Evolutionary conservation across 1,284 basidiomycete species (phyloP).

Genomic region (Ustilago trichophora): DNA sequence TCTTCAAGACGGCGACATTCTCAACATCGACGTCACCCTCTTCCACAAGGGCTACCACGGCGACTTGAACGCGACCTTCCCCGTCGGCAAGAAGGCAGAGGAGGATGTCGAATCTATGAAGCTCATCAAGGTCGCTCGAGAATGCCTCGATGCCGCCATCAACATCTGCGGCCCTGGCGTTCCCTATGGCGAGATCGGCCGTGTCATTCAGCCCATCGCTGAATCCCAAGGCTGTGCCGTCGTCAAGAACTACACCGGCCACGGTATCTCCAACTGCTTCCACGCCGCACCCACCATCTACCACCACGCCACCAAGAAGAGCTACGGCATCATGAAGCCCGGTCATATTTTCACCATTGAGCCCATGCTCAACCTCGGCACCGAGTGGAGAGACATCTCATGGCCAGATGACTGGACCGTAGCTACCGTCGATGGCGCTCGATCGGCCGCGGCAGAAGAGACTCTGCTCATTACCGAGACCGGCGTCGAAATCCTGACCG

Average conservation of each 20-base stretch:
- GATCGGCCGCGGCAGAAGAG: conserved; percentile 64
- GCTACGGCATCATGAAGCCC: conserved; percentile 63
- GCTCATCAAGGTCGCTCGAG: conserved; percentile 63
- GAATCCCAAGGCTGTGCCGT: conserved; percentile 72
- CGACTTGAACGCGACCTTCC: conserved; percentile 64
- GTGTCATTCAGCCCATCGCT: conserved; percentile 74
- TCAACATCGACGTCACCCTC: conserved; percentile 72
- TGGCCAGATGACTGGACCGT: conserved; percentile 67
- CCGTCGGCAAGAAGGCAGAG: conserved; percentile 59
- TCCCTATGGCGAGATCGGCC: conserved; percentile 79
- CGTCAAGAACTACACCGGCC: conserved; percentile 80
- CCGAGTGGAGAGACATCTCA: conserved; percentile 55
- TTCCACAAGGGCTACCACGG: conserved; percentile 68
- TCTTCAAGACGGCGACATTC: conserved; percentile 54
- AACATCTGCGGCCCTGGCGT: conserved; percentile 78
- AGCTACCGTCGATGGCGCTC: conserved; percentile 57
- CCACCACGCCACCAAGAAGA: conserved; percentile 71
- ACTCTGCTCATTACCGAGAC: conserved; percentile 63
- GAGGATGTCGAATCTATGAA: conserved; percentile 51
- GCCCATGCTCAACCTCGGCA: conserved; percentile 65
- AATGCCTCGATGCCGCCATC: conserved; percentile 79
- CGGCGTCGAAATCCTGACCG: conserved; percentile 65
- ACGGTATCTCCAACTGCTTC: conserved; percentile 85
- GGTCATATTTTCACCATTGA: conserved; percentile 65
- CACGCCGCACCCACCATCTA: conserved; percentile 85